phyloP scores from a whole-genome alignment of 1,139 yeast genomes.

The Yamadazyma dushanensis region DNA sequence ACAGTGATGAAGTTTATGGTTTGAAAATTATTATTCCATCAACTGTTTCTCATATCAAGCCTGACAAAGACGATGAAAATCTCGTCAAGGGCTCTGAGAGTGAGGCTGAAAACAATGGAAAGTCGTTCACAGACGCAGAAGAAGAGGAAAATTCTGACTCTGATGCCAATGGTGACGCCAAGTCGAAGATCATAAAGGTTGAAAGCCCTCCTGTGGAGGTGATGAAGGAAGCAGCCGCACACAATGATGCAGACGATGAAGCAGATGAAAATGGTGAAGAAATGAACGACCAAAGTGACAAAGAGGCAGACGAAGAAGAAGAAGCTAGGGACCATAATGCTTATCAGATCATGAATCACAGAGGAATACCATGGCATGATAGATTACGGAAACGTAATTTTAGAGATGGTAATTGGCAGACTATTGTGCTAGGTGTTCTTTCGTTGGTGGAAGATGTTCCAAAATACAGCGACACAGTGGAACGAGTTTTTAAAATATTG shows the following conservation, averaged over 20 bases:
- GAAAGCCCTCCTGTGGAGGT: conserved; percentile 11
- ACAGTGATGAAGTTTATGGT: conserved; percentile 33
- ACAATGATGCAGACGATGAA: conserved; percentile 12
- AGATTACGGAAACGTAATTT: conserved; percentile 72
- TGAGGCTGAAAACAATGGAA: conserved; percentile 21
- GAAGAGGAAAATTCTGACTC: conserved; percentile 21
- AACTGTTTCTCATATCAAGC: conserved; percentile 25
- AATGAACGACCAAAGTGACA: conserved; percentile 21
- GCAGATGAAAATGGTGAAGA: conserved; percentile 27
- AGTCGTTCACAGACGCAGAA: conserved; percentile 22
- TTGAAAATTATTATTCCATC: conserved; percentile 45
- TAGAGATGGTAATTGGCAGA: conserved; percentile 85
- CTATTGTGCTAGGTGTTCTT: conserved; percentile 70
- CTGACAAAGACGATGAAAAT: conserved; percentile 18
- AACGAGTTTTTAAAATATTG: conserved; percentile 45
- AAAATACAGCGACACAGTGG: conserved; percentile 48
- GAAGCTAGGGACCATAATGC: conserved; percentile 45
- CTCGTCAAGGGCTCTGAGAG: conserved; percentile 28
- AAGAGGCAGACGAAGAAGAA: conserved; percentile 17
- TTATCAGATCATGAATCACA: conserved; percentile 56
- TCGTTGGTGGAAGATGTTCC: conserved; percentile 61
- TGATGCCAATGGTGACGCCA: conserved; percentile 9
- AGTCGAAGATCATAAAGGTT: neutral
- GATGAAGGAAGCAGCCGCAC: too few relatives aligned
- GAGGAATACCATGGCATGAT: conserved; percentile 74